Base-by-base conservation (phyloP, 495 filamentous ascomycete species). In the Penicillium antarcticum region DNA sequence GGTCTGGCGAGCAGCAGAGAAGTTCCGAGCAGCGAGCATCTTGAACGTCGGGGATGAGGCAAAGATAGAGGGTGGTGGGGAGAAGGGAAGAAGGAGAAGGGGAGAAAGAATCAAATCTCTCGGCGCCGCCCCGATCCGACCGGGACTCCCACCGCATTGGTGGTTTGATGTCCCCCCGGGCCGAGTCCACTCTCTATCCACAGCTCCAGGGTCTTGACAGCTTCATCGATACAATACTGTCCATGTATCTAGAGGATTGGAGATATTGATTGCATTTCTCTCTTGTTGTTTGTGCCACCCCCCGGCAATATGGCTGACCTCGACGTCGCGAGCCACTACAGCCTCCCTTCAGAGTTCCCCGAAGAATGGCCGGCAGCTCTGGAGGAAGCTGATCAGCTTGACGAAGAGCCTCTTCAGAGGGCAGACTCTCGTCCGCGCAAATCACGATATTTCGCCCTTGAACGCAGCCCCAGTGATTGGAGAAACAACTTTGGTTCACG, bases 271-370 rank as follows among this genome's bases (percentile, higher is more conserved):
- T 53, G 39, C 44, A 54, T 54, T 54, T 45, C 21, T 35, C 26
- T 35, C 36, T 29, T 21, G 37, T 45, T 52, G 42, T 41, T 51
- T 41, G 14, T 24, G 6, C 31, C 17, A 45, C 35, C 17, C 33
- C 33, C 36, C 38, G 38, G 35, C 43, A 53, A 64, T 43, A 83
- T 79, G 79, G 78, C 83, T 45, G 87, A 95, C 65, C 76, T 84
- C 21, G 86, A 82, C 13, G 81, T 98, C 37, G 83, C 91, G 40
- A 90, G 88, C 47, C 87, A 96, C 73, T 98, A 97, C 73, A 88
- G 91, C 62, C 80, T 98, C 21, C 77, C 84, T 5, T 87, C 81
- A 14, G 79, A 87, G 31, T 92, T 82, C 63, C 95, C 92, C 13
- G 77, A 82, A n/a, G 75, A 86, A 69, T 97, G 91, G 92, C 92